Evolutionary conservation across 106 monocot species (phyloP).

Genomic region (Dendrobium officinale): DNA sequence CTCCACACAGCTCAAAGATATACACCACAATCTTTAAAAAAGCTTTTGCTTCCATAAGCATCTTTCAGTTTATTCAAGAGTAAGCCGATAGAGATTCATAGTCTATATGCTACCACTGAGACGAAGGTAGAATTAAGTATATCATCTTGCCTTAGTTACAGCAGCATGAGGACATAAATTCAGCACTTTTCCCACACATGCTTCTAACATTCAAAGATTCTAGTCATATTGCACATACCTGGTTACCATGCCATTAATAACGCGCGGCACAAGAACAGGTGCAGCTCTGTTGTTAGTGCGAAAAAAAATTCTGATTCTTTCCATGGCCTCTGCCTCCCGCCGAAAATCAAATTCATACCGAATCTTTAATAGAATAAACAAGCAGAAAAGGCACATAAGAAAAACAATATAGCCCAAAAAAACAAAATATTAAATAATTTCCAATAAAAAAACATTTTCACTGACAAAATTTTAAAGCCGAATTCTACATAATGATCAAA

Average conservation of each 20-base stretch:
- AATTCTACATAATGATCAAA: neutral
- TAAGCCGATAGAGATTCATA: neutral
- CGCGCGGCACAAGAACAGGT: constrained; percentile 77
- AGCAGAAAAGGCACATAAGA: constrained; percentile 6
- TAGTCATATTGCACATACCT: constrained; percentile 37
- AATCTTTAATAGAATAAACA: constrained; percentile 36
- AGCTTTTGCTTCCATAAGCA: neutral
- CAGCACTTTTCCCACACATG: neutral
- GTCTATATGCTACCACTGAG: neutral
- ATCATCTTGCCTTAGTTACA: neutral
- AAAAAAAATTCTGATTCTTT: constrained; percentile 60
- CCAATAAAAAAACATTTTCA: neutral
- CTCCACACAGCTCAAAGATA: neutral
- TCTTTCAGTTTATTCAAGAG: neutral
- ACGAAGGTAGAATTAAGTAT: neutral
- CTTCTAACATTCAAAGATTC: neutral
- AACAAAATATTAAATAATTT: neutral
- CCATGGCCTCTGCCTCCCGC: constrained; percentile 83
- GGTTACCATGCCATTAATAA: constrained; percentile 62
- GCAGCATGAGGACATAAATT: neutral
- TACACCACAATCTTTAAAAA: neutral
- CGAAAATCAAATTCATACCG: constrained; percentile 93
- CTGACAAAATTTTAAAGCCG: neutral
- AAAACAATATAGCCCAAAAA: neutral
- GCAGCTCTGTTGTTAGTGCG: constrained; percentile 50